These are phyloP conservation scores for Pestalotiopsis fici DNA, from an alignment of 2,329 filamentous ascomycete genomes.

Conservation along the genomic window DNA sequence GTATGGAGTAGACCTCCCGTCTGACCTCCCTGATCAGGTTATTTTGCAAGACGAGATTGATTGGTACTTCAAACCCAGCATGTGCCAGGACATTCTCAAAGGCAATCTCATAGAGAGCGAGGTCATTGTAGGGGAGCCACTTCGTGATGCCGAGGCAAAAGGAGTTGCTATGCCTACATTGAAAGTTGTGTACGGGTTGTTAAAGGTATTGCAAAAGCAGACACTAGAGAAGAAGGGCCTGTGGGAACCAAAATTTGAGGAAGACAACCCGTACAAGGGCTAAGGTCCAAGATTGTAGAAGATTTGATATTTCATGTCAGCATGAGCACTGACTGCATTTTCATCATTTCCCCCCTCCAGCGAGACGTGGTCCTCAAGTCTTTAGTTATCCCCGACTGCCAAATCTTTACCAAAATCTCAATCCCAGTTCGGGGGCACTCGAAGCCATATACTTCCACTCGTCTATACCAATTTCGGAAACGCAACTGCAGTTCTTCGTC, in stretches of 20 bases:
- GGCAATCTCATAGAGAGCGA: conserved; percentile 58
- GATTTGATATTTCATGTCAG: not conserved
- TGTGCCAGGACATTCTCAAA: conserved; percentile 54
- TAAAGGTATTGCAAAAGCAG: conserved; percentile 49
- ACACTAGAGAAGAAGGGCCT: conserved; percentile 45
- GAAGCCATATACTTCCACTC: conserved; percentile 20
- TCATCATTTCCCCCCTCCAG: not conserved
- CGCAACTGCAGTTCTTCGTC: conserved; percentile 25
- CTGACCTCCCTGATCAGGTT: conserved; percentile 40
- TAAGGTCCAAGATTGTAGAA: not conserved
- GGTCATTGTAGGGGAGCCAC: conserved; percentile 57
- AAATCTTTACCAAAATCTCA: conserved; percentile 19
- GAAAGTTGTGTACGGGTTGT: conserved; percentile 46
- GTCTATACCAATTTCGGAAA: conserved; percentile 19
- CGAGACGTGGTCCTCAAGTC: not conserved
- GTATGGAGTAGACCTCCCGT: conserved; percentile 39
- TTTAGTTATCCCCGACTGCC: conserved; percentile 5
- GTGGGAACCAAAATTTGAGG: conserved; percentile 22
- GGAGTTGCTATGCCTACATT: conserved; percentile 53
- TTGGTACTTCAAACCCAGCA: conserved; percentile 51
- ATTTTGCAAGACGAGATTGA: conserved; percentile 51
- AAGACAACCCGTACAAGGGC: conserved; percentile 21
- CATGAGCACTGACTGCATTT: not conserved
- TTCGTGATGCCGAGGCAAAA: conserved; percentile 47
- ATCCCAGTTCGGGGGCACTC: conserved; percentile 22